These are phyloP conservation scores for Sungouiozyma ichnusensis DNA, from an alignment of 805 yeast species.

Conservation along the genomic window DNA sequence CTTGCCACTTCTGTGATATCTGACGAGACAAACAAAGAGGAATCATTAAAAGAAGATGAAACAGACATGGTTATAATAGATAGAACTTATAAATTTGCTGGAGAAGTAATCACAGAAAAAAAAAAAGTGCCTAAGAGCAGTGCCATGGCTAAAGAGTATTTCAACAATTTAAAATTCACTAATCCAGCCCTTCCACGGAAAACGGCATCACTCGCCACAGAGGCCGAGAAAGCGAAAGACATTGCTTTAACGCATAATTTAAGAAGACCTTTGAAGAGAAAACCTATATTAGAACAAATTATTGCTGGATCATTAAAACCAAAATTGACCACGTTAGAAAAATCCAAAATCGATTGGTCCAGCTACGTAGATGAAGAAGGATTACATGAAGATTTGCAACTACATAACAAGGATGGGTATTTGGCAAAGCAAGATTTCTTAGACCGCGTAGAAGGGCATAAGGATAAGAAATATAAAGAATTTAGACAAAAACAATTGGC, in stretches of 20 bases:
- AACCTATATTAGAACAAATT: slow-evolving; percentile 68
- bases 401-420: slow-evolving; percentile 82
- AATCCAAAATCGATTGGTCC: slow-evolving; percentile 91
- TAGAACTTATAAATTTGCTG: slow-evolving; percentile 81
- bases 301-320: slow-evolving; percentile 58
- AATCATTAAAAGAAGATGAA: slow-evolving; percentile 3
- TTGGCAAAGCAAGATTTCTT: slow-evolving; percentile 87
- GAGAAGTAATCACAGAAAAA: slow-evolving; percentile 65
- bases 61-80: slow-evolving; percentile 58
- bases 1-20: slow-evolving; percentile 19
- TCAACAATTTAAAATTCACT: slow-evolving; percentile 41
- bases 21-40: slow-evolving; percentile 2
- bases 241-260: slow-evolving; percentile 24
- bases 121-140: slow-evolving; percentile 67
- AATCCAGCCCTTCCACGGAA: slow-evolving; percentile 11
- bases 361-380: slow-evolving; percentile 82
- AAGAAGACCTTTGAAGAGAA: slow-evolving; percentile 55
- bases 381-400: slow-evolving; percentile 68
- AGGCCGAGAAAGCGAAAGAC: slow-evolving; percentile 1
- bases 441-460: slow-evolving; percentile 49
- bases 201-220: slow-evolving; percentile 7
- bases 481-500: slow-evolving; percentile 29
- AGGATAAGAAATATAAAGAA: slow-evolving; percentile 32
- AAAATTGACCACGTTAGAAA: slow-evolving; percentile 83
- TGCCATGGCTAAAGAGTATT: slow-evolving; percentile 79